Percentiles rank a stretch among this genome's conserved stretches.
Evolutionary conservation across 768 basidiomycete genomes (phyloP).

Genomic region (Lyophyllum atratum): DNA sequence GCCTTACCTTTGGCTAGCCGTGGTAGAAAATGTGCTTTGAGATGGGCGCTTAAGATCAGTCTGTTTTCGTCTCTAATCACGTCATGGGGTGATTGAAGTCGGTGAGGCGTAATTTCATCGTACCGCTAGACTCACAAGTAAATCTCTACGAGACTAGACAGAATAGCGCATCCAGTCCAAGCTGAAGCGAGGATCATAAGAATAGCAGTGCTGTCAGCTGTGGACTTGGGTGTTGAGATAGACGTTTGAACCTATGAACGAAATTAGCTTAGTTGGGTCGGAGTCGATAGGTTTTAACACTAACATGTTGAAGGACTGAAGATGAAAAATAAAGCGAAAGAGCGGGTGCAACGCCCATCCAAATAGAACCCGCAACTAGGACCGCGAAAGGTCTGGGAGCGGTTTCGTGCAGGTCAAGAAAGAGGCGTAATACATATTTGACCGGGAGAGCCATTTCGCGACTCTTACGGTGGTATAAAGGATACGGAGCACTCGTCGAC

Average conservation of each 20-base stretch:
- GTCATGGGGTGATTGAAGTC: neutral
- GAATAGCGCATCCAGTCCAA: neutral
- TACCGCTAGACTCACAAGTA: slow-evolving; percentile 6
- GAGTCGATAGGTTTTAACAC: neutral
- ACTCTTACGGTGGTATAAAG: neutral
- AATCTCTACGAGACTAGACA: neutral
- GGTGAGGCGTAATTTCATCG: neutral
- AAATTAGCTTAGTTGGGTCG: neutral
- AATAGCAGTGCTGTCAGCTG: neutral
- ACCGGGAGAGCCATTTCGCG: neutral
- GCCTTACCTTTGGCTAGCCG: slow-evolving; percentile 34
- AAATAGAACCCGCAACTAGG: slow-evolving; percentile 29
- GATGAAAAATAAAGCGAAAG: slow-evolving; percentile 37
- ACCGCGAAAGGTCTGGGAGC: slow-evolving; percentile 20
- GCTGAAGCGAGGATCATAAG: neutral
- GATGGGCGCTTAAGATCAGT: slow-evolving; percentile 26
- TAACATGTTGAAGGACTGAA: slow-evolving; percentile 33
- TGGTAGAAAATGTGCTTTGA: slow-evolving; percentile 41
- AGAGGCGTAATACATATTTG: slow-evolving; percentile 19
- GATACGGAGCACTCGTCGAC: neutral
- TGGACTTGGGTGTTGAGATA: neutral
- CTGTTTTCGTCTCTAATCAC: slow-evolving; percentile 18
- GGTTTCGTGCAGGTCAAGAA: slow-evolving; percentile 23
- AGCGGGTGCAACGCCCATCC: slow-evolving; percentile 32
- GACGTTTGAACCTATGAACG: neutral